Evolutionary conservation across 345 rosid species (phyloP).

Genomic region (Cardiospermum halicacabum): DNA sequence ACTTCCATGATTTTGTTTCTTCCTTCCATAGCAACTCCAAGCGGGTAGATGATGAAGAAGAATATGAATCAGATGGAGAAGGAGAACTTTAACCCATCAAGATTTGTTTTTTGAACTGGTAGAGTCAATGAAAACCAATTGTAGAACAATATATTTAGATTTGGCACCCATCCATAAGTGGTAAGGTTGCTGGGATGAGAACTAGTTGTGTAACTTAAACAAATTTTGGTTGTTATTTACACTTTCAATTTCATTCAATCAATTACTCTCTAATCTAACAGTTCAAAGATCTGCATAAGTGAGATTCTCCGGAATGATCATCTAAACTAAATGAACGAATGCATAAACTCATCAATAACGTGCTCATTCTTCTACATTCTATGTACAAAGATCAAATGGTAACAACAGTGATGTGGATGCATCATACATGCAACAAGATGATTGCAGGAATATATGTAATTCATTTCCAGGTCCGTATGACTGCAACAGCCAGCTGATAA

Average conservation of each 20-base stretch:
- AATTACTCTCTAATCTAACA: too few relatives aligned
- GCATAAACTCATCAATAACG: neutral
- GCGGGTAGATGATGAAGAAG: slow-evolving; percentile 7
- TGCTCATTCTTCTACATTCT: slow-evolving; percentile 11
- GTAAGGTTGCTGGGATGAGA: slow-evolving; percentile 2
- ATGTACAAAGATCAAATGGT: slow-evolving; percentile 26
- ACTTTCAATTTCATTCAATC: neutral
- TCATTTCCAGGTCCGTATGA: slow-evolving; percentile 9
- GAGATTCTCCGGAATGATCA: neutral
- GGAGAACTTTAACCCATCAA: slow-evolving; percentile 36
- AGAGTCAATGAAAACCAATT: neutral
- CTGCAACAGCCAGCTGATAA: too few relatives aligned
- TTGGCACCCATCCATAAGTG: slow-evolving; percentile 5
- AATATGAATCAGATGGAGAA: slow-evolving; percentile 20
- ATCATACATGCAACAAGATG: slow-evolving; percentile 1
- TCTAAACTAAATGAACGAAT: slow-evolving; percentile 10
- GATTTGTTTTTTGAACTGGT: neutral
- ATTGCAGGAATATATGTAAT: slow-evolving; percentile 21
- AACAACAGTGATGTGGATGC: neutral
- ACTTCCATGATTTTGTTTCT: neutral
- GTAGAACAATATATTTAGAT: neutral
- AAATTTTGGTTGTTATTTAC: neutral
- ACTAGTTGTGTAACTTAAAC: neutral
- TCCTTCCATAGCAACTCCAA: slow-evolving; percentile 25
- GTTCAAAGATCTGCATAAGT: neutral